Evolutionary conservation across 208 protist species (phyloP), one percentile per base, ranked within the genome.

Genomic region (Leptomonas seymouri): DNA sequence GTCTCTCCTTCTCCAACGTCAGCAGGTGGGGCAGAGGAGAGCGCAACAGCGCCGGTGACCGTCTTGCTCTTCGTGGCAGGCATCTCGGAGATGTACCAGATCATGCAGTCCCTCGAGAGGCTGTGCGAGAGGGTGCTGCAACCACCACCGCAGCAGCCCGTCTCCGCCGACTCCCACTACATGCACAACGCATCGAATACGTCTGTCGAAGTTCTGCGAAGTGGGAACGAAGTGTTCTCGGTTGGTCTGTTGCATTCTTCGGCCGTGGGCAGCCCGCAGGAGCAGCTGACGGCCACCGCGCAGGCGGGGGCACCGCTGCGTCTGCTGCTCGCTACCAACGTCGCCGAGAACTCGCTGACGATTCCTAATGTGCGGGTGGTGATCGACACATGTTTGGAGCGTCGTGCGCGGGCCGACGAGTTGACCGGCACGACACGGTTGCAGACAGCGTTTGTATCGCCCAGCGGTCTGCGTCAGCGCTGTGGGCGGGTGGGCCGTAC

Each of bases 311-410:
- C 76, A 3, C 71, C 63, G 20, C 61, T 86, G 56, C 85, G 86
- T 4, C 71, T 95, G 27, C 75, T 93, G 42, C 70, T 95, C 25
- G 66, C 90, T n/a, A 95, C 90, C 3, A 81, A 66, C 53, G 78
- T 95, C 42, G 86, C 90, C 9, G 86, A 95, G 57, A 95, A 83
- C 72, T 91, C 85, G 14, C 71, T 95, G 46, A 95, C 90, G 16
- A 93, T 95, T 56, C 71, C 86, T 8, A 87, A 91, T 62, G 73
- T 90, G 11, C 76, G 78, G 14, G 74, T 86, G 18, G 85, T 95
- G 27, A 58, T 95, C 2, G 87, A 95, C 74, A 73, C 80, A 2
- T 86, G 86, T 45, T 61, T 90, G 34, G 83, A 89, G 73, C 69
- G 90, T 0, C 63, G 66, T 30, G 77, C 89, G 54, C 21, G 65